These are phyloP conservation scores for Trypanosoma cruzi DNA, from an alignment of 208 protist genomes.

Conservation along the genomic window DNA sequence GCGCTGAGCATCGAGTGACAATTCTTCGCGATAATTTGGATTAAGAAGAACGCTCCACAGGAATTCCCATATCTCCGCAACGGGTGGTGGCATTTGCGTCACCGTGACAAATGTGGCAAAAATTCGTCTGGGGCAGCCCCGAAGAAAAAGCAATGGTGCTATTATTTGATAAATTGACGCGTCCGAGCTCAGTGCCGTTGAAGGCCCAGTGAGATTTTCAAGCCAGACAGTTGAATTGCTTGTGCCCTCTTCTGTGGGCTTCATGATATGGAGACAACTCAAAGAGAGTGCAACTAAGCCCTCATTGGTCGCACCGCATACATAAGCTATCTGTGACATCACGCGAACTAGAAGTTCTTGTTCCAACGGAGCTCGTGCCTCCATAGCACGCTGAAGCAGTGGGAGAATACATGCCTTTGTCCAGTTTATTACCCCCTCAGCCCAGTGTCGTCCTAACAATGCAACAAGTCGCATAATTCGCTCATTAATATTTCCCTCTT, in stretches of 20 bases:
- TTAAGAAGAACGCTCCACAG: conserved; percentile 24
- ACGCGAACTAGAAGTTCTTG: conserved; percentile 25
- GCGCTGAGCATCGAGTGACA: conserved; percentile 18
- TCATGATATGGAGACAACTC: conserved; percentile 17
- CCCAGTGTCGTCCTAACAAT: conserved; percentile 20
- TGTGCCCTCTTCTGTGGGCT: neutral
- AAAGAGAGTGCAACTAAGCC: conserved; percentile 13
- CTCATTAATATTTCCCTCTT: neutral
- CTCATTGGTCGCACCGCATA: conserved; percentile 18
- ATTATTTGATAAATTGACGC: conserved; percentile 33
- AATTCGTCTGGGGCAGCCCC: conserved; percentile 31
- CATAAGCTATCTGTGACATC: conserved; percentile 14
- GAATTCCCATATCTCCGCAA: conserved; percentile 23
- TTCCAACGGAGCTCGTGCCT: conserved; percentile 15
- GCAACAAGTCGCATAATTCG: conserved; percentile 16
- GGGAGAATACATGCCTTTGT: neutral
- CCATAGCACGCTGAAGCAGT: conserved; percentile 16
- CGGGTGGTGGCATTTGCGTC: neutral
- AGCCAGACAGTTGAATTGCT: conserved; percentile 2
- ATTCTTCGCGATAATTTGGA: conserved; percentile 1
- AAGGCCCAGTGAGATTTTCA: neutral
- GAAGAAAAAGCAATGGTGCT: conserved; percentile 60
- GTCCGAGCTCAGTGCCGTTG: neutral
- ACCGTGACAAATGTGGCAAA: conserved; percentile 5
- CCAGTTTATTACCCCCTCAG: conserved; percentile 18